These are phyloP conservation scores for Pistacia integerrima DNA, from an alignment of 345 rosid genomes.

Conservation along the genomic window DNA sequence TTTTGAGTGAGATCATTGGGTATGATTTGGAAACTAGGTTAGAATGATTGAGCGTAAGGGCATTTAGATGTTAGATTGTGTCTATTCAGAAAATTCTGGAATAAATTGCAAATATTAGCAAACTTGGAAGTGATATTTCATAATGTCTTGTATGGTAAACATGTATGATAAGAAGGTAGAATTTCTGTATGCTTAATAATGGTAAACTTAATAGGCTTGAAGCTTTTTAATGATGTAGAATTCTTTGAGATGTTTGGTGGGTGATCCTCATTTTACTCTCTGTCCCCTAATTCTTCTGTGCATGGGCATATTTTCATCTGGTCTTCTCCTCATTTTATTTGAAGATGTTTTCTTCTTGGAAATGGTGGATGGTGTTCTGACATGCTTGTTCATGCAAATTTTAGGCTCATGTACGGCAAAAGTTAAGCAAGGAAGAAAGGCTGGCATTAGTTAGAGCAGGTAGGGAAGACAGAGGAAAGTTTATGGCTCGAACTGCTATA, in stretches of 20 bases:
- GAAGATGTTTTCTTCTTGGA: background rate
- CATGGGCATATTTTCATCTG: background rate
- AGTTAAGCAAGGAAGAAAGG: constrained; percentile 77
- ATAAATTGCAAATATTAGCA: background rate
- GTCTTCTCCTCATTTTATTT: background rate
- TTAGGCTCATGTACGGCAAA: constrained; percentile 83
- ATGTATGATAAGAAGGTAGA: background rate
- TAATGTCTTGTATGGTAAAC: background rate
- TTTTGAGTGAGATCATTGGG: background rate
- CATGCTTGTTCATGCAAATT: constrained; percentile 3
- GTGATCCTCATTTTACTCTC: background rate
- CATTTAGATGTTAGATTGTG: background rate
- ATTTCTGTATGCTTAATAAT: background rate
- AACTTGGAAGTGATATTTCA: background rate
- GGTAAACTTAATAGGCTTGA: background rate
- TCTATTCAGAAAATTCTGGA: background rate
- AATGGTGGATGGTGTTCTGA: background rate
- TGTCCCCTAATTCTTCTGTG: background rate
- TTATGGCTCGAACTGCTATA: constrained; percentile 63
- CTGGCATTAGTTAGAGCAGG: constrained; percentile 82
- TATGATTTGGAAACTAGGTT: background rate
- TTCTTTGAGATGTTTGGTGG: background rate
- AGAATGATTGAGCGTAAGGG: background rate
- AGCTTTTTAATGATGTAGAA: background rate
- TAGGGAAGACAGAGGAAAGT: constrained; percentile 82